phyloP scores from a whole-genome alignment of 306 rosid genomes.

The Pterocarpus macrocarpus region DNA sequence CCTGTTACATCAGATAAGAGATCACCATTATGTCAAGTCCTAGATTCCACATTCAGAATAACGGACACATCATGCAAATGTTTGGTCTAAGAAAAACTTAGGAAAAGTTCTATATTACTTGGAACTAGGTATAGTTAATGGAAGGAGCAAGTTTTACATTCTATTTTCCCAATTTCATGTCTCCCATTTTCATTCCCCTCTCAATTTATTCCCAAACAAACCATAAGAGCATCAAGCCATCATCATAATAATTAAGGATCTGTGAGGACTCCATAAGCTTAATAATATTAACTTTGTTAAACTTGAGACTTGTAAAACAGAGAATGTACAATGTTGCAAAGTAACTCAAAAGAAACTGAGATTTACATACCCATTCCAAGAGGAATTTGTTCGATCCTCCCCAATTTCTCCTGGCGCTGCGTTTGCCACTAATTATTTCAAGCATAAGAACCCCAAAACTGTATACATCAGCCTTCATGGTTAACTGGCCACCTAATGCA shows the following conservation, averaged over 20 bases:
- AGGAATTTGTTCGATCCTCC: constrained; percentile 67
- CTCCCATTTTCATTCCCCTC: background rate
- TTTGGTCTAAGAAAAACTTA: background rate
- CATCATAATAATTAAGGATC: background rate
- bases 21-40: constrained; percentile 14
- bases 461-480: constrained; percentile 87
- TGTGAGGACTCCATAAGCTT: background rate
- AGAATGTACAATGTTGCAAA: constrained; percentile 2
- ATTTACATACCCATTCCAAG: constrained; percentile 75
- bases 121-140: background rate
- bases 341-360: constrained; percentile 24
- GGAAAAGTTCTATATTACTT: background rate
- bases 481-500: constrained; percentile 93
- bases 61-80: background rate
- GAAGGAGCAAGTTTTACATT: too few relatives aligned
- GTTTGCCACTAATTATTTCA: constrained; percentile 80
- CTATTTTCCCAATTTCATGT: background rate
- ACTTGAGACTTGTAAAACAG: background rate
- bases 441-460: constrained; percentile 93
- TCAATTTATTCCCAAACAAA: background rate
- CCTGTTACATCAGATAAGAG: constrained; percentile 54
- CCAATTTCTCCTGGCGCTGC: constrained; percentile 70
- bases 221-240: background rate
- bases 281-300: background rate
- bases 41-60: constrained; percentile 25